A percentile compares a stretch with the other conserved stretches of the same genome.
Evolutionary conservation across 192 early-diverging fungal genomes (phyloP).

Genomic region (Coemansia sp.): DNA sequence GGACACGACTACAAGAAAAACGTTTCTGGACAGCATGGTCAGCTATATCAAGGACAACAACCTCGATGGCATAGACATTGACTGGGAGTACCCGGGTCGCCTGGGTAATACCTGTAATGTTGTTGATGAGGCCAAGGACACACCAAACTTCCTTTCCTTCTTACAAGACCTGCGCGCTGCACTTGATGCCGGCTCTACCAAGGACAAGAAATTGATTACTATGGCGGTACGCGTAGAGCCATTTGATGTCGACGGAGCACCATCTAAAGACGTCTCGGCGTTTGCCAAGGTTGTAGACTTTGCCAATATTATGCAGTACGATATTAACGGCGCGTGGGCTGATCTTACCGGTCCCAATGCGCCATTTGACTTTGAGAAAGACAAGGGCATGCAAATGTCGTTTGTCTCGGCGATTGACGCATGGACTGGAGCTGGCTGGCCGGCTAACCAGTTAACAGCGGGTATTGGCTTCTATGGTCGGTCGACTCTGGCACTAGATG

Average conservation of each 20-base stretch:
- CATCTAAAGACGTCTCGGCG: constrained; percentile 59
- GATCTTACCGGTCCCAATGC: constrained; percentile 63
- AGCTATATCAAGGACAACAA: constrained; percentile 55
- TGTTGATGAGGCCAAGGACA: constrained; percentile 61
- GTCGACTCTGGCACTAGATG: constrained; percentile 35
- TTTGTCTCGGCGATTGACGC: constrained; percentile 59
- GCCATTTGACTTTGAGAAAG: constrained; percentile 50
- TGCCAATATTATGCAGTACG: constrained; percentile 74
- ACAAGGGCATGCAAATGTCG: constrained; percentile 41
- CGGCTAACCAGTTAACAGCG: constrained; percentile 63
- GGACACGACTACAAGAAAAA: constrained; percentile 18
- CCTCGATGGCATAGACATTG: constrained; percentile 76
- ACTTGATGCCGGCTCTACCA: constrained; percentile 48
- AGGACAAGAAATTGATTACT: constrained; percentile 61
- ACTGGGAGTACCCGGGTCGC: constrained; percentile 70
- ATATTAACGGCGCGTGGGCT: constrained; percentile 63
- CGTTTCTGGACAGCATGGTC: constrained; percentile 56
- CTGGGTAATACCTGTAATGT: constrained; percentile 35
- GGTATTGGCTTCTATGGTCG: constrained; percentile 70
- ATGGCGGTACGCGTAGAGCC: constrained; percentile 64
- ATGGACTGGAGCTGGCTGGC: constrained; percentile 65
- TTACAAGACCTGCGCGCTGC: constrained; percentile 62
- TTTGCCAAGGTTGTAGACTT: constrained; percentile 67
- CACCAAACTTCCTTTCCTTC: constrained; percentile 64
- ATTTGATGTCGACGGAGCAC: constrained; percentile 54